Evolutionary conservation across 768 basidiomycete species (phyloP).

Genomic region (Leccinum disarticulatum): DNA sequence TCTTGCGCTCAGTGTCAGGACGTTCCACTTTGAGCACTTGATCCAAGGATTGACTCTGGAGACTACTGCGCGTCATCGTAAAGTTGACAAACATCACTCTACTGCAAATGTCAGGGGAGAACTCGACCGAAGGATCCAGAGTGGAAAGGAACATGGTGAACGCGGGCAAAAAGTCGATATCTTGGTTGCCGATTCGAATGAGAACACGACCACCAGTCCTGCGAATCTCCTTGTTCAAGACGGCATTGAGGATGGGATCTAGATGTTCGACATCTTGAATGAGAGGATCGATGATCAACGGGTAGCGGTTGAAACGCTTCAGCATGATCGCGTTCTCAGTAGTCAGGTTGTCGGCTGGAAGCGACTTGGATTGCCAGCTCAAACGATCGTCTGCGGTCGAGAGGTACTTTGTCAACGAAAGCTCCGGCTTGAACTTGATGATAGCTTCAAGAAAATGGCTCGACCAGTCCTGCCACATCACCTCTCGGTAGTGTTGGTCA

Average conservation of each 20-base stretch:
- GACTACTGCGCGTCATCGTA: slow-evolving; percentile 97
- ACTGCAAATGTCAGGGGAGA: slow-evolving; percentile 98
- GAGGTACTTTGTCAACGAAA: slow-evolving; percentile 92
- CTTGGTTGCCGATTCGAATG: slow-evolving; percentile 94
- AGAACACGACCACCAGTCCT: slow-evolving; percentile 96
- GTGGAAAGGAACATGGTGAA: slow-evolving; percentile 99
- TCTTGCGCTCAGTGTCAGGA: slow-evolving; percentile 92
- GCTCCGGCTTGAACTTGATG: slow-evolving; percentile 88
- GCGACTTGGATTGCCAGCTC: slow-evolving; percentile 91
- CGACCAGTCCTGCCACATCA: slow-evolving; percentile 96
- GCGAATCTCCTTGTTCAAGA: slow-evolving; percentile 94
- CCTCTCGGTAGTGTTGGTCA: slow-evolving; percentile 96
- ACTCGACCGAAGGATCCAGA: slow-evolving; percentile 94
- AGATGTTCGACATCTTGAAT: slow-evolving; percentile 98
- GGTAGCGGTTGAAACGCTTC: slow-evolving; percentile 96
- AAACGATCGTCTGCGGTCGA: slow-evolving; percentile 96
- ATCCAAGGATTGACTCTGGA: slow-evolving; percentile 97
- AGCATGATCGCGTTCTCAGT: slow-evolving; percentile 99
- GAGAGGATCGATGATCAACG: slow-evolving; percentile 95
- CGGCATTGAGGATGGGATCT: slow-evolving; percentile 96
- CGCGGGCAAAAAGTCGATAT: slow-evolving; percentile 99
- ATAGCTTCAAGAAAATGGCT: slow-evolving; percentile 85
- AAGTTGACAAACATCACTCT: slow-evolving; percentile 95
- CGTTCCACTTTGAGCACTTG: slow-evolving; percentile 97
- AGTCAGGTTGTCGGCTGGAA: slow-evolving; percentile 95